Evolutionary conservation across 805 yeast genomes (phyloP), one percentile per base, ranked within the genome.

Genomic region (Wickerhamiella parazyma): DNA sequence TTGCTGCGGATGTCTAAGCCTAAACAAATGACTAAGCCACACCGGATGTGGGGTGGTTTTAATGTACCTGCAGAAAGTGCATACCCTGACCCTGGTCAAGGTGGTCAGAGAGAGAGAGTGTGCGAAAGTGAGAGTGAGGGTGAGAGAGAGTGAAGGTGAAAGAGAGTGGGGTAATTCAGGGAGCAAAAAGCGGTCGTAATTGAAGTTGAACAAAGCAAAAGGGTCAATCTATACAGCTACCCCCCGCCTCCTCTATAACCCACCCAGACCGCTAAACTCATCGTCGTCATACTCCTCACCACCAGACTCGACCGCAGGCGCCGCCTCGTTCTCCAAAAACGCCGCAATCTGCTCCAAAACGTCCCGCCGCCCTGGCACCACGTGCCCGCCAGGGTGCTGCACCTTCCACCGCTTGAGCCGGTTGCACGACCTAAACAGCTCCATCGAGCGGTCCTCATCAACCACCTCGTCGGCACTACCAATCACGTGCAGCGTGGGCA

Each of bases 351-450:
- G 47, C 7, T 50, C 53, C 12, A 65, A 51, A 38, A 68, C 60
- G 45, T 70, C 74, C 60, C 81, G 82, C 41, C 86, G 78, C 62
- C 84, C 85, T 19, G 97, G 98, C 38, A 89, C 95, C 64, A 81
- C 86, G 57, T 89, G 98, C 1, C 97, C 97, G 48, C 98, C 97
- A 7, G 96, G 95, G 56, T 89, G 98, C 49, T 74, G 78, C 46
- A 80, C 64, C 14, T 66, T 54, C 4, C 62, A 67, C 5, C 81
- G 64, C 24, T 60, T 57, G 9, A 58, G 63, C 14, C 61, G 55
- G 24, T 60, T 66, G 19, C 79, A 73, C 31, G 70, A 61, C 17
- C 72, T 70, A 46, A 71, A 75, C 34, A 91, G 65, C 19, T 69
- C 68, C 63, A 73, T 65, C 0, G 87, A 72, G 54, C 94, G 69